Base-by-base conservation (phyloP, 257 asterid genomes). In the Phtheirospermum japonicum region DNA sequence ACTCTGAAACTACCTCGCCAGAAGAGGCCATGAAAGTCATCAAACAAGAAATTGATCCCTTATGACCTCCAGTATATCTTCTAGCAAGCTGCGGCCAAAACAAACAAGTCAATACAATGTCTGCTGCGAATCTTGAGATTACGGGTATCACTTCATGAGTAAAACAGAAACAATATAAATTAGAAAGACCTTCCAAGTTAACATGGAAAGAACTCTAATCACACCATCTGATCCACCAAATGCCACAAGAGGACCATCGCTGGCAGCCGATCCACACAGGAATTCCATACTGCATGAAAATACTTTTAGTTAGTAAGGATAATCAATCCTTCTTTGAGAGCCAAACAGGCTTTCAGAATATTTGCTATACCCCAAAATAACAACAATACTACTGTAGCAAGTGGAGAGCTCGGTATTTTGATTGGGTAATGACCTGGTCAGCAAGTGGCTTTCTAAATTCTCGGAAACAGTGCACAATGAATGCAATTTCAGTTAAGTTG, bases 211-310 rank as follows among this genome's bases (percentile, higher is more conserved):
- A 69, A 92, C 97, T 84, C 98, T 86, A 63, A 92, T 92, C 64
- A 85, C 97, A 60, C 99, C 99, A 68, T 92, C 97, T 33, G 99
- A 89, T 37, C 94, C 90, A 77, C 99, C 99, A 82, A 92, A 92
- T 57, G 97, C 97, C 75, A 92, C 97, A 69, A 89, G 89, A 76
- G 99, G 99, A 20, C 96, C 99, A 75, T 92, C 99, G 66, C 71
- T 82, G 59, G 81, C 77, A 64, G 85, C 32, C 32, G 97, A 76
- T 77, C 76, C 82, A 72, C 86, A 87, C 2, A 92, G 86, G 77
- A 89, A 89, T 76, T 83, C 97, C 97, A 86, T 86, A 64, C 95
- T 89, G 94, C 68, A 75, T 57, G 56, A 70, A 37, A 79, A 71
- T 36, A 57, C 30, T 59, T 11, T 31, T 14, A 49, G 31, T 56